A percentile compares a stretch with the other conserved stretches of the same genome.
Evolutionary conservation across 306 rosid species (phyloP).

Genomic region (Cajanus cajan): DNA sequence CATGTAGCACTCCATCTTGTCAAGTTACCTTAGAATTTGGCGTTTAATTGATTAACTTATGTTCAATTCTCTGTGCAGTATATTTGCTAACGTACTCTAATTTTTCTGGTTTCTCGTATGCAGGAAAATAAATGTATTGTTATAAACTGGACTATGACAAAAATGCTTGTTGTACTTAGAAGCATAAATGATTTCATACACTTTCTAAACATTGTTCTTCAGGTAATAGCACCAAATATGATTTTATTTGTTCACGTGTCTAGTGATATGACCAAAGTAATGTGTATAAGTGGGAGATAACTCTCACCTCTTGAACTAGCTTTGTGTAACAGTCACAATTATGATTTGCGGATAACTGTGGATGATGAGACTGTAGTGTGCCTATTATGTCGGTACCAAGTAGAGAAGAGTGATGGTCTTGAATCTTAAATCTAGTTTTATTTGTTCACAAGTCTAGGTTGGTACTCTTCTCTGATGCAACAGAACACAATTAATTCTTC

Average conservation of each 20-base stretch:
- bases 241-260: too few relatives aligned
- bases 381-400: neutral
- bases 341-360: neutral
- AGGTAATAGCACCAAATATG: slow-evolving; percentile 42
- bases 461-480: neutral
- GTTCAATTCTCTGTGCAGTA: neutral
- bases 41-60: neutral
- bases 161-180: slow-evolving; percentile 58
- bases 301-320: too few relatives aligned
- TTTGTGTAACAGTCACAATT: neutral
- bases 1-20: neutral
- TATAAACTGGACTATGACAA: slow-evolving; percentile 42
- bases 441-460: neutral
- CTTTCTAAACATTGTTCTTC: slow-evolving; percentile 69
- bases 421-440: neutral
- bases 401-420: neutral
- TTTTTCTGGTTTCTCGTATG: slow-evolving; percentile 24
- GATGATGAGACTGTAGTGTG: neutral
- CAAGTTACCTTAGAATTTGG: neutral
- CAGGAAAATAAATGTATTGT: slow-evolving; percentile 60
- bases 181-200: slow-evolving; percentile 67
- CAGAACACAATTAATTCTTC: slow-evolving; percentile 7
- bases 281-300: too few relatives aligned
- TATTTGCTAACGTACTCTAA: neutral
- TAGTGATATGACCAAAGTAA: too few relatives aligned